phyloP scores from a whole-genome alignment of 768 basidiomycete species.

The Ramaria sp. region DNA sequence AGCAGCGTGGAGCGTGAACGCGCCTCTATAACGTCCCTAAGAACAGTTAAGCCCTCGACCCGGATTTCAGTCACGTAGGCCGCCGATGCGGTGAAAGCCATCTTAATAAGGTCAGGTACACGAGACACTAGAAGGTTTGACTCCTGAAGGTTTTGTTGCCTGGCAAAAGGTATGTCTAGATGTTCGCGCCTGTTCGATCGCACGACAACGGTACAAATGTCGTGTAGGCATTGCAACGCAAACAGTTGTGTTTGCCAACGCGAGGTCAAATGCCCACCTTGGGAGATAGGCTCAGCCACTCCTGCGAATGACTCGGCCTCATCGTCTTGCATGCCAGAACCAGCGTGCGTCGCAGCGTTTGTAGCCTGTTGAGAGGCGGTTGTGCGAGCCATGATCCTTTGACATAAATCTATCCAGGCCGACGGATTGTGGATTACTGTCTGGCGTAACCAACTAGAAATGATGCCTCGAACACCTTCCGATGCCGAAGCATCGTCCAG shows the following conservation, averaged over 20 bases:
- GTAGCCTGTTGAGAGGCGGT: constrained; percentile 72
- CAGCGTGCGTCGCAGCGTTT: constrained; percentile 44
- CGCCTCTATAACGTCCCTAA: constrained; percentile 89
- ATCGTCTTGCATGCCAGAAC: constrained; percentile 60
- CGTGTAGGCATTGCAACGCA: constrained; percentile 84
- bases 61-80: constrained; percentile 95
- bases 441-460: constrained; percentile 89
- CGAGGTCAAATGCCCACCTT: constrained; percentile 40
- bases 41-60: constrained; percentile 78
- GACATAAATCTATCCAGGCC: constrained; percentile 97
- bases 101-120: constrained; percentile 88
- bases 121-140: constrained; percentile 69
- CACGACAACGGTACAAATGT: constrained; percentile 69
- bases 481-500: constrained; percentile 91
- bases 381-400: constrained; percentile 91
- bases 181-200: constrained; percentile 73
- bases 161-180: constrained; percentile 65
- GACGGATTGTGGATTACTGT: constrained; percentile 89
- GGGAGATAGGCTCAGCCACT: constrained; percentile 20
- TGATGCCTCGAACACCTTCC: constrained; percentile 88
- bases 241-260: constrained; percentile 97
- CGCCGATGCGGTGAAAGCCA: constrained; percentile 96
- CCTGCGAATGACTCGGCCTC: constrained; percentile 77
- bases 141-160: constrained; percentile 42
- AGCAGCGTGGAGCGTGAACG: constrained; percentile 7